Evolutionary conservation across 2,329 filamentous ascomycete genomes (phyloP).

Genomic region (Pseudocercospora musae): DNA sequence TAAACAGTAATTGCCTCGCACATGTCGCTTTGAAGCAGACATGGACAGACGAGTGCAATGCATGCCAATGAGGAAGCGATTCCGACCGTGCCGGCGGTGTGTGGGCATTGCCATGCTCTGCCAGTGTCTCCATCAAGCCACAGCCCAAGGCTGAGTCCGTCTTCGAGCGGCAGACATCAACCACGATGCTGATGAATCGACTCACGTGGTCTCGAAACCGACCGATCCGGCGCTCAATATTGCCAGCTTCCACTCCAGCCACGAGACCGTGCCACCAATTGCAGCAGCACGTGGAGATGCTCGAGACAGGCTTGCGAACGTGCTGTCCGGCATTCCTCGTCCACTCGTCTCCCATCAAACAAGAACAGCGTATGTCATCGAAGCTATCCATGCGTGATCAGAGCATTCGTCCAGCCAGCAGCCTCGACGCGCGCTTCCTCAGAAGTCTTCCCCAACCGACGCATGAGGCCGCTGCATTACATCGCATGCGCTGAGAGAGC

Average conservation of each 20-base stretch:
- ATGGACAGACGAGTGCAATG: constrained; percentile 57
- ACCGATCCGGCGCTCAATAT: constrained; percentile 36
- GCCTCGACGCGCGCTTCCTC: constrained; percentile 72
- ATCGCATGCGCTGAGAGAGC: constrained; percentile 13
- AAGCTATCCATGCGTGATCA: constrained; percentile 60
- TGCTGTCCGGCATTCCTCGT: constrained; percentile 52
- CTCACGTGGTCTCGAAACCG: constrained; percentile 23
- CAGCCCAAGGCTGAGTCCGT: not conserved
- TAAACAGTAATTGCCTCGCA: constrained; percentile 52
- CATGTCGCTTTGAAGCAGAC: constrained; percentile 33
- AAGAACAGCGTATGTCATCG: constrained; percentile 40
- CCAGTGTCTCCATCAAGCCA: constrained; percentile 17
- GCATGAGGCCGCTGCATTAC: constrained; percentile 60
- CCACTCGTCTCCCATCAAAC: constrained; percentile 46
- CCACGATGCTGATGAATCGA: constrained; percentile 33
- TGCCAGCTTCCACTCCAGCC: constrained; percentile 28
- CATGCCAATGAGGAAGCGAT: constrained; percentile 34
- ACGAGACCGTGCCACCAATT: constrained; percentile 14
- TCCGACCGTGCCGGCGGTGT: constrained; percentile 42
- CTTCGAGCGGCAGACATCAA: constrained; percentile 28
- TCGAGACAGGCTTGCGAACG: constrained; percentile 49
- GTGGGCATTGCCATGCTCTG: constrained; percentile 38
- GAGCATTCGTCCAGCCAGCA: constrained; percentile 68
- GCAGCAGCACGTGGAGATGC: constrained; percentile 40
- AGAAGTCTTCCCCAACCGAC: constrained; percentile 74